phyloP scores from a whole-genome alignment of 2,329 filamentous ascomycete genomes.

The Epichloe bromicola region DNA sequence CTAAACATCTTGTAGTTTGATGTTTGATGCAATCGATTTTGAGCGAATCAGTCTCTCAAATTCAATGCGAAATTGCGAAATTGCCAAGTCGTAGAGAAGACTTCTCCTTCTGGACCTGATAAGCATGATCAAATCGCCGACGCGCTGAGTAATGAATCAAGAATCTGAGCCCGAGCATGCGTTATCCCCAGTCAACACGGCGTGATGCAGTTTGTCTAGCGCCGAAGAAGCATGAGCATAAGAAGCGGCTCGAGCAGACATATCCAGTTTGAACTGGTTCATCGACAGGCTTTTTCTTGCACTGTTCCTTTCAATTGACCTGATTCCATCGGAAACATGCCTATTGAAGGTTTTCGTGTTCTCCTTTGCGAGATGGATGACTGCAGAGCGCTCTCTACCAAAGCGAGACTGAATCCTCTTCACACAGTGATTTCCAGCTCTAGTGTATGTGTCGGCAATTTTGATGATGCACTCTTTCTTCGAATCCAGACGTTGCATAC shows the following conservation, averaged over 20 bases:
- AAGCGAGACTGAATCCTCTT: conserved; percentile 5
- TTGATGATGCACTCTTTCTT: conserved; percentile 1
- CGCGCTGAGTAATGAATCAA: background rate
- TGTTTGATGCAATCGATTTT: background rate
- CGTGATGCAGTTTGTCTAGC: background rate
- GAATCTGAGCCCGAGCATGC: background rate
- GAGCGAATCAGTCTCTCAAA: background rate
- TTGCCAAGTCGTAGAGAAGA: background rate
- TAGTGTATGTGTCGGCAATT: conserved; percentile 3
- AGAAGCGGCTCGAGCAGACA: background rate
- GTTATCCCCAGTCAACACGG: background rate
- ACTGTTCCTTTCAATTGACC: background rate
- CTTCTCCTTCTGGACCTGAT: background rate
- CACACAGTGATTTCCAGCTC: conserved; percentile 4
- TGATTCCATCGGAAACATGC: background rate
- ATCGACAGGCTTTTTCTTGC: background rate
- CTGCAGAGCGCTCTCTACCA: background rate
- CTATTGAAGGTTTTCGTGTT: background rate
- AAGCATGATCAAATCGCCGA: background rate
- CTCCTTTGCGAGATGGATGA: background rate
- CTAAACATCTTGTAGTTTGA: background rate
- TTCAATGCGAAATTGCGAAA: too few relatives aligned
- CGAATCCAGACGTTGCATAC: conserved; percentile 1
- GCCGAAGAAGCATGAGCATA: background rate
- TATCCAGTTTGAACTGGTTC: background rate